phyloP scores from a whole-genome alignment of 768 basidiomycete species.

The Suillus placidus region DNA sequence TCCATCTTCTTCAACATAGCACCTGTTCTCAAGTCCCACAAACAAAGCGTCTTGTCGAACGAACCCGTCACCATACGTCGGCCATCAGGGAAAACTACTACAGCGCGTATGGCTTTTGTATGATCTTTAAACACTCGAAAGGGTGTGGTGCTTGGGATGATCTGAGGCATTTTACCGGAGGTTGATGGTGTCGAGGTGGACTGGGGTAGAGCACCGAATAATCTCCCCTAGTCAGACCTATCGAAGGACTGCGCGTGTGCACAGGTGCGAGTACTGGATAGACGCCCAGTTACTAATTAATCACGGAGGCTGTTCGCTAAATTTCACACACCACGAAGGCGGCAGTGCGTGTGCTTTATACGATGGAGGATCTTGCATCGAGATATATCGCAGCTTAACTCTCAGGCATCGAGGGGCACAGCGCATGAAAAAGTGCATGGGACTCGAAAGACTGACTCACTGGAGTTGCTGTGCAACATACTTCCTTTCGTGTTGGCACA shows the following conservation, averaged over 20 bases:
- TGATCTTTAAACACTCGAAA: background rate
- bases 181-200: background rate
- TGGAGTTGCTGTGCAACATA: background rate
- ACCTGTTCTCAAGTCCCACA: slow-evolving; percentile 3
- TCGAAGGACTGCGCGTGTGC: background rate
- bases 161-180: background rate
- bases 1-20: slow-evolving; percentile 1
- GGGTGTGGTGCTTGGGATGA: background rate
- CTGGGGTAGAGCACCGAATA: background rate
- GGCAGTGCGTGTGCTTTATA: background rate
- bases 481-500: background rate
- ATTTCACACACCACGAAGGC: background rate
- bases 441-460: background rate
- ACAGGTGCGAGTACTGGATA: background rate
- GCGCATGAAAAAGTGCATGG: background rate
- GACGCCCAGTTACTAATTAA: background rate
- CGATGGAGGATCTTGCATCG: background rate
- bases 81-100: background rate
- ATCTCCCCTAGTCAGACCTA: background rate
- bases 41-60: background rate
- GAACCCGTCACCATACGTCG: slow-evolving; percentile 1
- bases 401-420: background rate
- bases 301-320: background rate
- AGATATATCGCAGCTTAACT: background rate
- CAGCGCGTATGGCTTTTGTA: background rate